These are phyloP conservation scores for Omphalotus guepiniiformis DNA, from an alignment of 768 basidiomycete species.

Conservation along the genomic window DNA sequence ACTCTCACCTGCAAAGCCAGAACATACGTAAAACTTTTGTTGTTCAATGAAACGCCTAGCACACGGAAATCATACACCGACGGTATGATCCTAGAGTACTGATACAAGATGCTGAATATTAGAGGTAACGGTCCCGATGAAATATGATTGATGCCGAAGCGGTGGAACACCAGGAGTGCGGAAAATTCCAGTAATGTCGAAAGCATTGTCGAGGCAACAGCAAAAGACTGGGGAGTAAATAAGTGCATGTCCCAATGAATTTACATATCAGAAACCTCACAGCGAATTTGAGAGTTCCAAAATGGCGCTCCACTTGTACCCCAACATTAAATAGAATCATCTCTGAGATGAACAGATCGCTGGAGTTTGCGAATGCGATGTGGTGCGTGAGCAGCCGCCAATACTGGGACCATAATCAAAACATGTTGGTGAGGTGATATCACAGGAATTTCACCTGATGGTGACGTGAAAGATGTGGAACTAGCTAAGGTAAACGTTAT, in stretches of 20 bases:
- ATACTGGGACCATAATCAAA: conserved; percentile 46
- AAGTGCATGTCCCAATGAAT: no score
- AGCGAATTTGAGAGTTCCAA: conserved; percentile 84
- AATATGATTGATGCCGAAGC: conserved; percentile 66
- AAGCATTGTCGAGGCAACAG: conserved; percentile 60
- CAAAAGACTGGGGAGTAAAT: conserved; percentile 65
- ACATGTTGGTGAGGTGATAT: not conserved
- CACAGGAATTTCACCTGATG: conserved; percentile 60
- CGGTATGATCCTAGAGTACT: conserved; percentile 77
- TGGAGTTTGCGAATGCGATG: conserved; percentile 76
- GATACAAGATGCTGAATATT: conserved; percentile 78
- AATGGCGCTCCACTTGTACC: conserved; percentile 75
- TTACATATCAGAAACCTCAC: conserved; percentile 46
- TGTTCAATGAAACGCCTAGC: conserved; percentile 68
- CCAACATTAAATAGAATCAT: conserved; percentile 69
- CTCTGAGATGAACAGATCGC: conserved; percentile 76
- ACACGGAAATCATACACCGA: conserved; percentile 71
- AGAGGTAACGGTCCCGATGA: conserved; percentile 74
- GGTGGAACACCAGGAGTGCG: conserved; percentile 60
- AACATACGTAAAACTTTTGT: conserved; percentile 72
- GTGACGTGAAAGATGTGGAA: conserved; percentile 86
- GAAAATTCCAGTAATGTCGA: conserved; percentile 67
- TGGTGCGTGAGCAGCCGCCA: conserved; percentile 80
- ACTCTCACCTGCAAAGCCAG: conserved; percentile 64
- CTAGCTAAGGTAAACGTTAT: conserved; percentile 43